Conservation (phyloP, 805 yeast species). For the Saturnispora galanensis region DNA sequence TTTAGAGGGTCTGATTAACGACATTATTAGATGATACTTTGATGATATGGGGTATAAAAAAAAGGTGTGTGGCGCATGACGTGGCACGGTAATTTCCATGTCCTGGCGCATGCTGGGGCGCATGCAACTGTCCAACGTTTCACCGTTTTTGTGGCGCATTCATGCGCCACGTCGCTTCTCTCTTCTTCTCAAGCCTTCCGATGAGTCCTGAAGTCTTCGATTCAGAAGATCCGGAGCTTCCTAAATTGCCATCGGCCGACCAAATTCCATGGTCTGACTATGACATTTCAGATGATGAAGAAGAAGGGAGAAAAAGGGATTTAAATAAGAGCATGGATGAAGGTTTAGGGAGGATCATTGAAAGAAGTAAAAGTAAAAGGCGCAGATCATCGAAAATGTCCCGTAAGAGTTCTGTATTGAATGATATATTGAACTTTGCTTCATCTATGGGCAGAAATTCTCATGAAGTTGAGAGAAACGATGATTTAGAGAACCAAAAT, state of each 20-base stretch:
- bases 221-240: slow-evolving; percentile 33
- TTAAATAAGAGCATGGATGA: too few relatives aligned
- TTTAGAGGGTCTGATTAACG: too few relatives aligned
- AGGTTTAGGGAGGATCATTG: too few relatives aligned
- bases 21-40: too few relatives aligned
- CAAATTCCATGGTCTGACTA: slow-evolving; percentile 25
- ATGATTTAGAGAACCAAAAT: slow-evolving; percentile 1
- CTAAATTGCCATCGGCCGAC: slow-evolving; percentile 29
- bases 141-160: not conserved
- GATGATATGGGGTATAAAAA: too few relatives aligned
- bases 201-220: slow-evolving; percentile 23
- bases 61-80: too few relatives aligned
- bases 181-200: too few relatives aligned
- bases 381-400: not conserved
- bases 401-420: not conserved
- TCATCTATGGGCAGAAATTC: not conserved
- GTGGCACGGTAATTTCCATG: too few relatives aligned
- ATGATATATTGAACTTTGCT: not conserved
- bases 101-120: too few relatives aligned
- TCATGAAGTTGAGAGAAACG: not conserved
- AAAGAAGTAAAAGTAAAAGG: not conserved
- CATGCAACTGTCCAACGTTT: too few relatives aligned
- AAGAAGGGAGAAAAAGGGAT: not conserved
- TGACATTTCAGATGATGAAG: slow-evolving; percentile 12
- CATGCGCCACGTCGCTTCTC: too few relatives aligned